phyloP scores from a whole-genome alignment of 345 rosid genomes.

The Eucalyptus curtisii region DNA sequence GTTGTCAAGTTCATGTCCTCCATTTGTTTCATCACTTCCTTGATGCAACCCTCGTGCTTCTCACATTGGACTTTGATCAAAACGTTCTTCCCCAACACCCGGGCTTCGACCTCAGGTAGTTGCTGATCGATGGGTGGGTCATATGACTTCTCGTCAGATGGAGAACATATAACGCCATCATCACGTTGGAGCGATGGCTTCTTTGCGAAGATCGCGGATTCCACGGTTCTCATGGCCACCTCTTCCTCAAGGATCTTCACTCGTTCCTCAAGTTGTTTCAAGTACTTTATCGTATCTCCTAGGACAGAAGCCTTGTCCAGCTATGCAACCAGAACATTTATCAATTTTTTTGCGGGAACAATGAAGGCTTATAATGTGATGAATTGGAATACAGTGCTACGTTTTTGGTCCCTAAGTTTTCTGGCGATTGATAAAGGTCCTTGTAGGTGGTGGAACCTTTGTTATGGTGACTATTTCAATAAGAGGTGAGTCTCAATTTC shows the following conservation, averaged over 20 bases:
- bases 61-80: constrained; percentile 53
- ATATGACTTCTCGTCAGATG: constrained; percentile 9
- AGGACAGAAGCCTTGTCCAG: constrained; percentile 66
- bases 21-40: constrained; percentile 30
- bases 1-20: constrained; percentile 39
- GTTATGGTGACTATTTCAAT: not conserved
- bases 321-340: not conserved
- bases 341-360: not conserved
- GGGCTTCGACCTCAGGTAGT: constrained; percentile 67
- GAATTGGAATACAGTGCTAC: not conserved
- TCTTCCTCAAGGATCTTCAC: constrained; percentile 38
- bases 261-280: constrained; percentile 63
- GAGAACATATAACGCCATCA: constrained; percentile 9
- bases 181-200: not conserved
- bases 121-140: constrained; percentile 1
- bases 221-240: constrained; percentile 34
- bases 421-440: not conserved
- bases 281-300: constrained; percentile 55
- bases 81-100: constrained; percentile 38
- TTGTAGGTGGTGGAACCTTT: not conserved
- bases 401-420: not conserved
- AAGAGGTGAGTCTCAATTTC: not conserved
- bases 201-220: constrained; percentile 31
- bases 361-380: not conserved
- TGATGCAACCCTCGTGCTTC: constrained; percentile 29